Evolutionary conservation across 805 yeast genomes (phyloP).

Genomic region (Limtongozyma cylindracea): DNA sequence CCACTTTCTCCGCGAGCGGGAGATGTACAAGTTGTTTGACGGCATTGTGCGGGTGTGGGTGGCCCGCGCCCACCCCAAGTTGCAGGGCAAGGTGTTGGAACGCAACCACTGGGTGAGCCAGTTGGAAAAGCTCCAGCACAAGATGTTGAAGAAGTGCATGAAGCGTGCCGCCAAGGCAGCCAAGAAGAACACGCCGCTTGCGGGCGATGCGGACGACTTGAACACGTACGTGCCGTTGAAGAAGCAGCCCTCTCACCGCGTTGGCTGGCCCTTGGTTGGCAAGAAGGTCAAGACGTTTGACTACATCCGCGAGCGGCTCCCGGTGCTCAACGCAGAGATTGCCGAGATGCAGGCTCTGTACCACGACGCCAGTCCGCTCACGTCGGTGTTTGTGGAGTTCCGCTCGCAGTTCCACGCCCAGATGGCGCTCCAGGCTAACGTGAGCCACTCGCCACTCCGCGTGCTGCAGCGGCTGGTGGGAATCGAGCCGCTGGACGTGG

Average conservation of each 20-base stretch:
- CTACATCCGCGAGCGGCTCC: constrained; percentile 28
- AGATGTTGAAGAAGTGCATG: constrained; percentile 31
- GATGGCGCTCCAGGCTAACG: constrained; percentile 34
- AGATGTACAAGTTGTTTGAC: constrained; percentile 47
- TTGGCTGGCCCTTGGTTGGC: constrained; percentile 16
- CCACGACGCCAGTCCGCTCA: constrained; percentile 30
- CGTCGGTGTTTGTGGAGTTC: constrained; percentile 59
- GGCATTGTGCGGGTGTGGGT: constrained; percentile 73
- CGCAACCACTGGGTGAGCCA: constrained; percentile 33
- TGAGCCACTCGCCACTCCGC: constrained; percentile 41
- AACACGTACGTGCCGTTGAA: constrained; percentile 22
- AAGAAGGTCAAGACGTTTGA: constrained; percentile 39
- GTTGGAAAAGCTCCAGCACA: constrained; percentile 43
- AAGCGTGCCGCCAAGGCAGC: constrained; percentile 38
- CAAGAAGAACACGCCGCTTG: constrained; percentile 31
- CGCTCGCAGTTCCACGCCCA: constrained; percentile 57
- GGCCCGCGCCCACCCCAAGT: constrained; percentile 32
- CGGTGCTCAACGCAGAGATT: constrained; percentile 29
- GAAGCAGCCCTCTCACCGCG: constrained; percentile 37
- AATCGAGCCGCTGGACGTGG: constrained; percentile 31
- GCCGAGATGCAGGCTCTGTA: constrained; percentile 24
- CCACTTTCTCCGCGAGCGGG: constrained; percentile 42
- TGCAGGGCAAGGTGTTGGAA: constrained; percentile 26
- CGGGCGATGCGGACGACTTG: constrained; percentile 10
- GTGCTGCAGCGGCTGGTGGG: constrained; percentile 38